Percentiles rank a stretch among this genome's conserved stretches.
Evolutionary conservation across 495 filamentous ascomycete genomes (phyloP).

Genomic region (Aspergillus sparsus): DNA sequence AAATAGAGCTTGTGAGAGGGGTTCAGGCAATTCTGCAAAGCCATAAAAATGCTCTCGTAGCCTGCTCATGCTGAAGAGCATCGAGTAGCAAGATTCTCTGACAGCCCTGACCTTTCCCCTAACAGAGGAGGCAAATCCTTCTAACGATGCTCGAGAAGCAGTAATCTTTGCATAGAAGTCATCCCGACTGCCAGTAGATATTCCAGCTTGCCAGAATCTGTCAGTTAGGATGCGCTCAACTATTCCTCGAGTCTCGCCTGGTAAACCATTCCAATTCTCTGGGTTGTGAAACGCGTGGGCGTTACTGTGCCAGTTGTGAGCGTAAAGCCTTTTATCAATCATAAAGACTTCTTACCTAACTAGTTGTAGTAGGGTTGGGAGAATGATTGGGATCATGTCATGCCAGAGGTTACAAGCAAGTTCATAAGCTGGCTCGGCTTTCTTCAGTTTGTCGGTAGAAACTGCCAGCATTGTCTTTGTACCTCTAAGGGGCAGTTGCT

Average conservation of each 20-base stretch:
- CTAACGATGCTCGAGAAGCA: conserved; percentile 82
- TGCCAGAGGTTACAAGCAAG: conserved; percentile 79
- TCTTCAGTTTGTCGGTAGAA: conserved; percentile 84
- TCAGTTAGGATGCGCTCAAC: conserved; percentile 86
- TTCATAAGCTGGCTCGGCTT: conserved; percentile 62
- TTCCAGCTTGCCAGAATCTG: conserved; percentile 98
- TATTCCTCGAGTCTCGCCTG: conserved; percentile 72
- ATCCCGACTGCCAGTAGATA: conserved; percentile 89
- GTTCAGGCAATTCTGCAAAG: conserved; percentile 77
- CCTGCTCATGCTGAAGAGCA: conserved; percentile 89
- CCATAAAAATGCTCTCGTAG: conserved; percentile 88
- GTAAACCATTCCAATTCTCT: conserved; percentile 76
- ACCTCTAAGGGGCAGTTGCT: conserved; percentile 75
- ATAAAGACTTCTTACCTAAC: conserved; percentile 57
- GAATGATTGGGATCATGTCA: conserved; percentile 74
- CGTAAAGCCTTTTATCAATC: not conserved
- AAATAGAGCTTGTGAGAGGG: conserved; percentile 82
- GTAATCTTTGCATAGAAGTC: conserved; percentile 93
- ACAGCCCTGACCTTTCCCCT: conserved; percentile 85
- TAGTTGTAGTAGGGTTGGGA: conserved; percentile 85
- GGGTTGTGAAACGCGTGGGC: conserved; percentile 95
- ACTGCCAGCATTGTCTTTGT: conserved; percentile 89
- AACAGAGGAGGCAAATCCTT: conserved; percentile 92
- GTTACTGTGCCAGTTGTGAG: conserved; percentile 54
- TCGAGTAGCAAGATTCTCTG: conserved; percentile 88